Conservation (phyloP, 176 grass and related monocot genomes). For the Avena insularis region DNA sequence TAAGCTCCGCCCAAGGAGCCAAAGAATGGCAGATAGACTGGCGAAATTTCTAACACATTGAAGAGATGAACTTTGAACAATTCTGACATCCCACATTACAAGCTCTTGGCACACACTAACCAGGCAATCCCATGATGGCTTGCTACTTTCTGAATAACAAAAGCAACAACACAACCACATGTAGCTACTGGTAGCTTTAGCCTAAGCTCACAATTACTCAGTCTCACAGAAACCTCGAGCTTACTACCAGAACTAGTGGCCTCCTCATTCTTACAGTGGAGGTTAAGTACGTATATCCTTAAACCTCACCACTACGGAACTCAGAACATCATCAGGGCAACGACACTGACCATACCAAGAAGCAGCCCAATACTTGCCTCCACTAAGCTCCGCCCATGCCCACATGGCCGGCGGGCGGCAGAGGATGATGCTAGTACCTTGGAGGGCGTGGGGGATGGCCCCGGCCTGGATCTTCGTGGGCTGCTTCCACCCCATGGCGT, state of each 20-base stretch:
- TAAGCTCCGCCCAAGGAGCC: too few species aligned
- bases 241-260: constrained; percentile 54
- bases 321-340: constrained; percentile 58
- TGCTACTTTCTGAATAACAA: constrained; percentile 42
- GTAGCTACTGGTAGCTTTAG: constrained; percentile 42
- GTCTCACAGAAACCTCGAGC: constrained; percentile 35
- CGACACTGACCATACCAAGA: constrained; percentile 42
- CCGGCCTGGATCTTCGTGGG: constrained; percentile 67
- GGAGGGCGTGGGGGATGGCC: constrained; percentile 59
- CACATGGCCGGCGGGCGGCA: neutral
- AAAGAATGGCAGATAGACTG: too few species aligned
- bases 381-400: constrained; percentile 8
- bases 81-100: constrained; percentile 43
- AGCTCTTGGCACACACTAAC: constrained; percentile 38
- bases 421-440: constrained; percentile 30
- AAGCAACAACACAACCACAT: constrained; percentile 46
- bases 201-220: constrained; percentile 48
- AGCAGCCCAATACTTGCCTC: constrained; percentile 48
- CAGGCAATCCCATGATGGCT: constrained; percentile 42
- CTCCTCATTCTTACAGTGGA: constrained; percentile 41
- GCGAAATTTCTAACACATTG: neutral
- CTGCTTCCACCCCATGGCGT: constrained; percentile 60
- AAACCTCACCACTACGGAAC: constrained; percentile 8
- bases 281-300: constrained; percentile 26
- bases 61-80: constrained; percentile 33